Evolutionary conservation across 805 yeast species (phyloP), one percentile per base, ranked within the genome.

Genomic region (Schizosaccharomyces japonicus): DNA sequence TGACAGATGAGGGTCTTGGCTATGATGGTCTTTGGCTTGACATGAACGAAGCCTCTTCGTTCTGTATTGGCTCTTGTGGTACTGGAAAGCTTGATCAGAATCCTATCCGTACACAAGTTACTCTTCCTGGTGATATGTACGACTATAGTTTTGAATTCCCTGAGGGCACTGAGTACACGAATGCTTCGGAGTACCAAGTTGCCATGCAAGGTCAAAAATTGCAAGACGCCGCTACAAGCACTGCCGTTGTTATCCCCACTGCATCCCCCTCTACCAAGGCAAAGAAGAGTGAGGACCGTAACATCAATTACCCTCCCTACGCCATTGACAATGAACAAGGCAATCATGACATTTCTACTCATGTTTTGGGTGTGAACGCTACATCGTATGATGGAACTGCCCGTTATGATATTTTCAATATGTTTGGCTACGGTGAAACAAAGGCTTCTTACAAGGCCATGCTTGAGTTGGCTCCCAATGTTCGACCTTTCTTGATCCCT

Each of bases 401-500:
- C 30, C 60, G 58, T 44, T 59, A 59, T 45, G 61, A 59, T 39
- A 48, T 59, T 27, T 61, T 57, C 49, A 56, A 54, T 28, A 50
- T 59, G 15, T 59, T 49, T 44, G 62, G 62, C 8, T 56, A 53
- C 50, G 44, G 52, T 19, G 55, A 56, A 50, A 49, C 51, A 39
- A 57, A 25, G n/a, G 46, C 40, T 2, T n/a, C 48, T 2, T 33
- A 47, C 33, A 21, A 49, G 31, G 50, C 46, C 17, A 23, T 49
- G 25, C 28, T 31, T 8, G 27, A 34, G 39, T n/a, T 31, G 54
- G 49, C 53, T 7, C 47, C 48, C 1, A 23, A 47, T 13, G 27
- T 56, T 48, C 53, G 62, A 40, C 93, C 92, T 7, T 81, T 81
- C 53, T 59, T 81, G 8, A 63, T 81, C 45, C 77, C 92, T 0